Percentiles rank a stretch among this genome's conserved stretches.
These are phyloP conservation scores for Saururus chinensis DNA, from an alignment of 164 flowering plant genomes.

Conservation along the genomic window DNA sequence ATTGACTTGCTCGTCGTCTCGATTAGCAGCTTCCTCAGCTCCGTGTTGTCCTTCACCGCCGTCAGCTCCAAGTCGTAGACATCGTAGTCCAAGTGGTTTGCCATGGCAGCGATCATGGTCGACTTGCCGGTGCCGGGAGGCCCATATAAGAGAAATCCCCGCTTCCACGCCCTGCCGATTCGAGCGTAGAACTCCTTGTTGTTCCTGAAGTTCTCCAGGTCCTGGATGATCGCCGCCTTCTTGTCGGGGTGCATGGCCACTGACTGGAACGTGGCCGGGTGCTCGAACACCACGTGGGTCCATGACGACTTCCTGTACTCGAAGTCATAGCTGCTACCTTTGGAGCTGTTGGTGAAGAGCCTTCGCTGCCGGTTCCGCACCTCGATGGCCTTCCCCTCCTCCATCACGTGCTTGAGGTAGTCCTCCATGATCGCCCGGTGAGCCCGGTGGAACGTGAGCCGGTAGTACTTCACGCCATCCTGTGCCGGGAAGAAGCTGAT, in stretches of 20 bases:
- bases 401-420: slow-evolving; percentile 34
- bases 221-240: slow-evolving; percentile 5
- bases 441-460: slow-evolving; percentile 32
- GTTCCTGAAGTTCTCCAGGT: slow-evolving; percentile 3
- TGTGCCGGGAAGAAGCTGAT: slow-evolving; percentile 12
- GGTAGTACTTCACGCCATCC: slow-evolving; percentile 26
- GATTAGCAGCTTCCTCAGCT: slow-evolving; percentile 12
- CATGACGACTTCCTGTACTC: background rate
- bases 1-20: slow-evolving; percentile 9
- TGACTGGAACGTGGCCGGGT: slow-evolving; percentile 10
- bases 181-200: slow-evolving; percentile 4
- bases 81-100: slow-evolving; percentile 12
- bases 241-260: slow-evolving; percentile 4
- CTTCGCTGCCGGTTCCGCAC: slow-evolving; percentile 18
- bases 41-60: slow-evolving; percentile 9
- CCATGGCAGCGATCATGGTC: slow-evolving; percentile 9
- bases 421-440: slow-evolving; percentile 7
- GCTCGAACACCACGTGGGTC: slow-evolving; percentile 2
- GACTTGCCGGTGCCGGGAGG: slow-evolving; percentile 13
- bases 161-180: slow-evolving; percentile 9
- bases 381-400: slow-evolving; percentile 34
- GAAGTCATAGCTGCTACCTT: background rate
- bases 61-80: slow-evolving; percentile 19
- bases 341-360: background rate
- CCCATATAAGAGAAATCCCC: slow-evolving; percentile 10